A percentile compares a stretch with the other conserved stretches of the same genome.
Conservation (phyloP, 306 rosid genomes). For the Cucurbita argyrosperma region DNA sequence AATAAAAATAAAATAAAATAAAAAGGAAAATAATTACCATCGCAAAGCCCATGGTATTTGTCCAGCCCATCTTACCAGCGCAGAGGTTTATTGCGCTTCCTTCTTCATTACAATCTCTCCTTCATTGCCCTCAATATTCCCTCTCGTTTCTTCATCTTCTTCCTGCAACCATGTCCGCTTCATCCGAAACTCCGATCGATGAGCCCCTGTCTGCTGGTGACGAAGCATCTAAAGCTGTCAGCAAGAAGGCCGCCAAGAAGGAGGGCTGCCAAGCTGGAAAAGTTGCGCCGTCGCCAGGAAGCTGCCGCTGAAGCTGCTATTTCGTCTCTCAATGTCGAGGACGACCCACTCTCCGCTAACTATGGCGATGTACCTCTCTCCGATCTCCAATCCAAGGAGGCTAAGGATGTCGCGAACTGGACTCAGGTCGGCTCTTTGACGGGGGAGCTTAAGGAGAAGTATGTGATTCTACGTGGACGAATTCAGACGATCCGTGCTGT, state of each 20-base stretch:
- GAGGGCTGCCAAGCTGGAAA: constrained; percentile 77
- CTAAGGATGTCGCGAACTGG: constrained; percentile 29
- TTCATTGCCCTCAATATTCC: background rate
- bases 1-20: too few relatives aligned
- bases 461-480: constrained; percentile 52
- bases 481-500: constrained; percentile 75
- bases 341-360: constrained; percentile 47
- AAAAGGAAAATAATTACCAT: too few relatives aligned
- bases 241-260: constrained; percentile 84
- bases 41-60: background rate
- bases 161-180: constrained; percentile 8
- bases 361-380: constrained; percentile 58
- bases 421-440: constrained; percentile 31
- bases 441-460: constrained; percentile 16
- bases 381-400: constrained; percentile 52
- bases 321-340: constrained; percentile 33
- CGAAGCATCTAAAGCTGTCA: constrained; percentile 22
- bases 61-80: background rate
- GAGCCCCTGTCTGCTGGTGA: constrained; percentile 12
- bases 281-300: constrained; percentile 63
- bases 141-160: background rate
- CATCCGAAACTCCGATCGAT: constrained; percentile 3
- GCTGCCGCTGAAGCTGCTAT: constrained; percentile 20
- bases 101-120: too few relatives aligned
- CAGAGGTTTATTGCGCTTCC: too few relatives aligned